Evolutionary conservation across 148 eudicot genomes (phyloP).

Genomic region (Polygonum maritimum): DNA sequence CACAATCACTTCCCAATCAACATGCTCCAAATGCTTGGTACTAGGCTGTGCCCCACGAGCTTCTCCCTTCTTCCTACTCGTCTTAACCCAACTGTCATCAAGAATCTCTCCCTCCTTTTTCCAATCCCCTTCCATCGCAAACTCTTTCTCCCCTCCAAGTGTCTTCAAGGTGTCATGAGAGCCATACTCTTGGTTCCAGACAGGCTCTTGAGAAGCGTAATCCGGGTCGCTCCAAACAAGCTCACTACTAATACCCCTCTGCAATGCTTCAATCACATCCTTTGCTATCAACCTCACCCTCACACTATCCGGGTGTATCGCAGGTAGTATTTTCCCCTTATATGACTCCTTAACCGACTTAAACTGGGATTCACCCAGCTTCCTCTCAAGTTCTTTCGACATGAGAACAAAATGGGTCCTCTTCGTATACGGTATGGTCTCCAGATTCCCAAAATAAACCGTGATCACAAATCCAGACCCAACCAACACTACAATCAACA

Average conservation of each 20-base stretch:
- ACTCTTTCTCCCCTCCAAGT: conserved; percentile 2
- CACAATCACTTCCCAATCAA: conserved; percentile 84
- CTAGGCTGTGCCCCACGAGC: conserved; percentile 16
- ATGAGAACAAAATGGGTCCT: conserved; percentile 15
- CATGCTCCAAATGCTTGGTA: conserved; percentile 63
- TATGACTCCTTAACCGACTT: conserved; percentile 17
- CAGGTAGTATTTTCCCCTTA: conserved; percentile 68
- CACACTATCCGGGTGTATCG: conserved; percentile 71
- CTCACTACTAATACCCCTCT: conserved; percentile 68
- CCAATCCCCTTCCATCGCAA: conserved; percentile 26
- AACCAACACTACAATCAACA: conserved; percentile 32
- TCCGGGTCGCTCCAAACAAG: conserved; percentile 60
- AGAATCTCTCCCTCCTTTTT: conserved; percentile 51
- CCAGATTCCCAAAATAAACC: conserved; percentile 12
- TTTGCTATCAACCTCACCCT: conserved; percentile 58
- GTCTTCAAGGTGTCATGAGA: conserved; percentile 30
- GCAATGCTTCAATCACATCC: conserved; percentile 60
- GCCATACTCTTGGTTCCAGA: conserved; percentile 7
- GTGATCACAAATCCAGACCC: conserved; percentile 12
- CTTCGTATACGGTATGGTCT: conserved; percentile 21
- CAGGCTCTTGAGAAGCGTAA: conserved; percentile 29
- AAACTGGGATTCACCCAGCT: background rate
- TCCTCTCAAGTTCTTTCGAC: conserved; percentile 10
- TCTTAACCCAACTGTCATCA: conserved; percentile 77
- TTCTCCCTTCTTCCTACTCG: conserved; percentile 57